Conservation (phyloP, 768 basidiomycete species). For the Hysterangium stoloniferum region DNA sequence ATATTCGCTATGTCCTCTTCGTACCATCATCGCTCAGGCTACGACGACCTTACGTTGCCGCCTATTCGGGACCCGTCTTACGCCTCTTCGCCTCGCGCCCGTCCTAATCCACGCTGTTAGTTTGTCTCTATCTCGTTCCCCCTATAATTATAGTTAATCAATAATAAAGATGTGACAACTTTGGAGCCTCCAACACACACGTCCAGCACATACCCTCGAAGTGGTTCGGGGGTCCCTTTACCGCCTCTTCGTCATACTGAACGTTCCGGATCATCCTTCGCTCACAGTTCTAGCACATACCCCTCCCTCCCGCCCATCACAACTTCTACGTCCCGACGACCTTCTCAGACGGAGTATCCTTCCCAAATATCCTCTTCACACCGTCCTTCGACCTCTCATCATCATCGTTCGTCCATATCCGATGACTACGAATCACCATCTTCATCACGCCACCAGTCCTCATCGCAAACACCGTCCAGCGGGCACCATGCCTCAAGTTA, state of each 20-base stretch:
- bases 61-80: constrained; percentile 8
- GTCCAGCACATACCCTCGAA: constrained; percentile 1
- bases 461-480: background rate
- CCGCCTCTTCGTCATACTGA: constrained; percentile 3
- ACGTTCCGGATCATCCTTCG: constrained; percentile 1
- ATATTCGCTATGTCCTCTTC: constrained; percentile 7
- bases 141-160: background rate
- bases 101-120: background rate
- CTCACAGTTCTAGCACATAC: background rate
- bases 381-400: background rate
- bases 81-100: constrained; percentile 4
- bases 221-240: background rate
- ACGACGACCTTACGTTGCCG: constrained; percentile 6
- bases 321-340: background rate
- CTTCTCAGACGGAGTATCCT: background rate
- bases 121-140: background rate
- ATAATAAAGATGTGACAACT: constrained; percentile 3
- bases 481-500: background rate
- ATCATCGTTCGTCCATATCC: background rate
- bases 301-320: background rate
- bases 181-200: constrained; percentile 9
- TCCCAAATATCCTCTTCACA: background rate
- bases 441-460: constrained; percentile 1
- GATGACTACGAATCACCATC: background rate
- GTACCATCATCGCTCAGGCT: background rate